Conservation (phyloP, 139 green algal genomes). For the Trebouxia sp. region DNA sequence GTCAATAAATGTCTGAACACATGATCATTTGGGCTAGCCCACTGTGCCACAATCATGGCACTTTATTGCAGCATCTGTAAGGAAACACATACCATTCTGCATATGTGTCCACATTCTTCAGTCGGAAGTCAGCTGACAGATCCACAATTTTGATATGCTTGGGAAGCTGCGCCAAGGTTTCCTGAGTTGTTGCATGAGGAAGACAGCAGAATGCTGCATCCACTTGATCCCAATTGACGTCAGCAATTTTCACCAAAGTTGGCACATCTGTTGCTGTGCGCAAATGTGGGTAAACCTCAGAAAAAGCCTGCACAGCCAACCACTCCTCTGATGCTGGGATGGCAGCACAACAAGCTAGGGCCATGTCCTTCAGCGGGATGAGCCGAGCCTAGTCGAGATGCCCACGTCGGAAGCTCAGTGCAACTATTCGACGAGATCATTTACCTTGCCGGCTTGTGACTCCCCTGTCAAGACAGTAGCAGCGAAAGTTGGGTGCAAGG, state of each 20-base stretch:
- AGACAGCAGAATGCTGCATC: constrained; percentile 98
- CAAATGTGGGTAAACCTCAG: constrained; percentile 92
- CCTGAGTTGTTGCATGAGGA: constrained; percentile 95
- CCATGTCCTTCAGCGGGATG: background rate
- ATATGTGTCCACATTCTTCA: constrained; percentile 82
- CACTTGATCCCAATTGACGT: constrained; percentile 82
- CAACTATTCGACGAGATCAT: too few relatives aligned
- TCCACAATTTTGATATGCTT: constrained; percentile 91
- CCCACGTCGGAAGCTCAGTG: too few relatives aligned
- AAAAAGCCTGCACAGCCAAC: constrained; percentile 64
- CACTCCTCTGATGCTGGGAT: background rate
- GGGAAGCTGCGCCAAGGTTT: constrained; percentile 84
- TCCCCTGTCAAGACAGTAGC: constrained; percentile 90
- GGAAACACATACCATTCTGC: constrained; percentile 88
- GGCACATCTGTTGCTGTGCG: constrained; percentile 65
- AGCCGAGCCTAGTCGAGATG: too few relatives aligned
- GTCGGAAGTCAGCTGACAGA: constrained; percentile 94
- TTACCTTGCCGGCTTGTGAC: constrained; percentile 87
- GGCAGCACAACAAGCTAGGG: background rate
- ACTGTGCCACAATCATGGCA: background rate
- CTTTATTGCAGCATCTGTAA: too few relatives aligned
- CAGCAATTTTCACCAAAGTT: constrained; percentile 84
- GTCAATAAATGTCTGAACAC: background rate
- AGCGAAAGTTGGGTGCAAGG: constrained; percentile 82
- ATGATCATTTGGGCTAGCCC: background rate